Conservation (phyloP, 1,284 basidiomycete species). For the Austroboletus olivaceoglutinosus region DNA sequence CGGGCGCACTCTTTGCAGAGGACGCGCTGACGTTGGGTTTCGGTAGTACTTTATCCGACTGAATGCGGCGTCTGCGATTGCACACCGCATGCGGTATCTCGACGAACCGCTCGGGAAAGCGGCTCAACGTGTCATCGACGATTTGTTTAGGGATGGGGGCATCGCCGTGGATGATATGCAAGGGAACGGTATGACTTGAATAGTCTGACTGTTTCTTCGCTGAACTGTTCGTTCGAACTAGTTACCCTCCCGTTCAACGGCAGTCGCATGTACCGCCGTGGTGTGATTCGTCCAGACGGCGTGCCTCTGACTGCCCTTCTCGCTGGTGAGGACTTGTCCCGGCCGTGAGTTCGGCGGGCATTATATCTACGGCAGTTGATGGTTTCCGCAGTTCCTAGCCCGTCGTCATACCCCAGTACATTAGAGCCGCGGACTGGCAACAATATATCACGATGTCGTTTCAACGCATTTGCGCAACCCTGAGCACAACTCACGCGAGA, state of each 20-base stretch:
- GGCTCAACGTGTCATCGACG: slow-evolving; percentile 51
- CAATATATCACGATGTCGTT: too few relatives aligned
- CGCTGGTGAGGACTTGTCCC: slow-evolving; percentile 56
- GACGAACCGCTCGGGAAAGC: slow-evolving; percentile 57
- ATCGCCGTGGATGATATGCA: slow-evolving; percentile 65
- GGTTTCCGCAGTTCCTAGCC: too few relatives aligned
- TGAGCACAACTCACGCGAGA: too few relatives aligned
- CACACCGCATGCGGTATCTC: slow-evolving; percentile 62
- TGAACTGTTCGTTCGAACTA: slow-evolving; percentile 26
- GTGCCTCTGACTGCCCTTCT: slow-evolving; percentile 74
- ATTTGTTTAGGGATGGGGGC: slow-evolving; percentile 55
- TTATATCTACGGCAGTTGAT: too few relatives aligned
- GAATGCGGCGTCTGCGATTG: slow-evolving; percentile 64
- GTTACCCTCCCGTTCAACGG: slow-evolving; percentile 72
- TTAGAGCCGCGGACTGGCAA: too few relatives aligned
- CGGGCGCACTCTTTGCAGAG: slow-evolving; percentile 49
- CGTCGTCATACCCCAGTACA: too few relatives aligned
- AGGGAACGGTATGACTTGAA: slow-evolving; percentile 50
- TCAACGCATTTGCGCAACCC: too few relatives aligned
- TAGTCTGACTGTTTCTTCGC: neutral
- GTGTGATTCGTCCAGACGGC: slow-evolving; percentile 66
- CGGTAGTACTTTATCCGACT: slow-evolving; percentile 73
- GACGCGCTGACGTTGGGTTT: neutral
- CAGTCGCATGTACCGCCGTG: slow-evolving; percentile 78
- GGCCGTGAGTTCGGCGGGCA: too few relatives aligned